Conservation (phyloP, 495 filamentous ascomycete species). For the Chaetomidium leptoderma region DNA sequence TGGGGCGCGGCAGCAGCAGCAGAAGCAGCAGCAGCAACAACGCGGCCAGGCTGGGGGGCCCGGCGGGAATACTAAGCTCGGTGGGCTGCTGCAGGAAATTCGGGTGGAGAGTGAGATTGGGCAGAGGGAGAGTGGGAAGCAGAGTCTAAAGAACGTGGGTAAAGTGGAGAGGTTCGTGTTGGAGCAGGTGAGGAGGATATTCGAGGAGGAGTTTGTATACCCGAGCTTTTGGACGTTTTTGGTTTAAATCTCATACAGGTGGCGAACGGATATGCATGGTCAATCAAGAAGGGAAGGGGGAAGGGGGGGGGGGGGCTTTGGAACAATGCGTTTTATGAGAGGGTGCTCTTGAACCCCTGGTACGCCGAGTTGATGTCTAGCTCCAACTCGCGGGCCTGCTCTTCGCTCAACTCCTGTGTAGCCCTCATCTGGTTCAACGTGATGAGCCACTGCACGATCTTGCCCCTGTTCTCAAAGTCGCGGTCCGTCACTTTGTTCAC, state of each 20-base stretch:
- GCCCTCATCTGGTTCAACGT: slow-evolving; percentile 95
- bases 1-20: slow-evolving; percentile 4
- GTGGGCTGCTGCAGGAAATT: slow-evolving; percentile 82
- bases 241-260: slow-evolving; percentile 58
- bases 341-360: slow-evolving; percentile 72
- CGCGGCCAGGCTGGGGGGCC: slow-evolving; percentile 25
- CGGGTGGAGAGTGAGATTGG: slow-evolving; percentile 97
- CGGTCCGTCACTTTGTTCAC: slow-evolving; percentile 92
- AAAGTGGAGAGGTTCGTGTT: slow-evolving; percentile 98
- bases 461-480: slow-evolving; percentile 89
- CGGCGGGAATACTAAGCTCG: slow-evolving; percentile 43
- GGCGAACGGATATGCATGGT: not conserved
- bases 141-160: slow-evolving; percentile 94
- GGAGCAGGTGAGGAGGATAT: slow-evolving; percentile 92
- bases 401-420: slow-evolving; percentile 81
- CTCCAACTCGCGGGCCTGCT: slow-evolving; percentile 79
- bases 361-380: slow-evolving; percentile 90
- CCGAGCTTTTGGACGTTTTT: slow-evolving; percentile 98
- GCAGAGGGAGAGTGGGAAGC: slow-evolving; percentile 80
- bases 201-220: slow-evolving; percentile 97
- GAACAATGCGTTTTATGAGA: slow-evolving; percentile 24
- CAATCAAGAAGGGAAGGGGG: too few species aligned
- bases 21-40: slow-evolving; percentile 8
- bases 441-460: slow-evolving; percentile 98
- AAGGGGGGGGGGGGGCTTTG: not conserved